Conservation (phyloP, 768 basidiomycete genomes). For the Rickenella mellea region DNA sequence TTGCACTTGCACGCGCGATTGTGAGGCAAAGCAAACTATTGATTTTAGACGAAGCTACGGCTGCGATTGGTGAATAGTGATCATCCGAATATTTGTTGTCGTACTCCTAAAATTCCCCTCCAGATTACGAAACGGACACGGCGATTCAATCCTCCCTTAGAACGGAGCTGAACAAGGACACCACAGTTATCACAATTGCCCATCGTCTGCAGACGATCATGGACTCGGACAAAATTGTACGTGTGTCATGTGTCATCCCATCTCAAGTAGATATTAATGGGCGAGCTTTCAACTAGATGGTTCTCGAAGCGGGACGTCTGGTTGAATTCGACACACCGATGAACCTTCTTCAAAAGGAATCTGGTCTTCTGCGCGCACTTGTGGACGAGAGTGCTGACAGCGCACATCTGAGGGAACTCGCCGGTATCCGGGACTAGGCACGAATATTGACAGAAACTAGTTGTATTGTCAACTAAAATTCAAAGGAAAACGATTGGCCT, state of each 20-base stretch:
- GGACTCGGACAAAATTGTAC: constrained; percentile 33
- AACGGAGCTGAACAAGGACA: constrained; percentile 15
- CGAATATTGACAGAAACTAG: too few species aligned
- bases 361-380: constrained; percentile 22
- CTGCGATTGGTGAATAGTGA: constrained; percentile 24
- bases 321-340: constrained; percentile 40
- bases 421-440: too few species aligned
- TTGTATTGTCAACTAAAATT: too few species aligned
- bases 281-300: constrained; percentile 7
- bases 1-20: constrained; percentile 32
- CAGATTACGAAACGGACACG: constrained; percentile 29
- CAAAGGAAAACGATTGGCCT: too few species aligned
- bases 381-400: constrained; percentile 31
- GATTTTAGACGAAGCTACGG: constrained; percentile 37
- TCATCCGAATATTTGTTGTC: too few species aligned
- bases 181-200: constrained; percentile 31
- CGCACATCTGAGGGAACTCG: constrained; percentile 14
- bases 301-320: constrained; percentile 29
- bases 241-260: constrained; percentile 6
- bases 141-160: constrained; percentile 30
- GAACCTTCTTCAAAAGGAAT: constrained; percentile 27
- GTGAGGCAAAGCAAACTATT: constrained; percentile 34
- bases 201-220: constrained; percentile 30
- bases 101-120: neutral
- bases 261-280: neutral